A percentile compares a stretch with the other conserved stretches of the same genome.
phyloP scores from a whole-genome alignment of 805 yeast genomes.

The Wickerhamiella domercqiae region DNA sequence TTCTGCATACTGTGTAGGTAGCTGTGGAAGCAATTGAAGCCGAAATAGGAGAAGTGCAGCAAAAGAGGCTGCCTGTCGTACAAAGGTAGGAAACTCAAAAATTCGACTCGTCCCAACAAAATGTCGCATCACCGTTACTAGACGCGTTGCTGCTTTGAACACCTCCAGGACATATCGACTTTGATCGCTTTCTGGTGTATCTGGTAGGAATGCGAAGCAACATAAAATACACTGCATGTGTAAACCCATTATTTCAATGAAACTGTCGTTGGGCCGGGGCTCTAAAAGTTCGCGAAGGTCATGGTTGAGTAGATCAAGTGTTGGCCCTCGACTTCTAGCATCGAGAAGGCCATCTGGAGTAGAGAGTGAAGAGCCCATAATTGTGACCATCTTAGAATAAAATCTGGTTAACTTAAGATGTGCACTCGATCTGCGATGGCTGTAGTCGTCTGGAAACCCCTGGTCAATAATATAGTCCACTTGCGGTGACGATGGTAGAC shows the following conservation, averaged over 20 bases:
- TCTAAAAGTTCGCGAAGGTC: conserved; percentile 60
- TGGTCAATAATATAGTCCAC: conserved; percentile 70
- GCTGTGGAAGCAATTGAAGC: conserved; percentile 61
- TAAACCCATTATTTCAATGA: conserved; percentile 61
- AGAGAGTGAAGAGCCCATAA: conserved; percentile 74
- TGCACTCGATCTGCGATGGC: conserved; percentile 35
- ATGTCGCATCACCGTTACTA: conserved; percentile 62
- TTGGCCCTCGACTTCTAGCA: conserved; percentile 66
- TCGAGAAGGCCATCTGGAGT: conserved; percentile 83
- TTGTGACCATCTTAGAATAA: conserved; percentile 67
- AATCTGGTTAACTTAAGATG: conserved; percentile 61
- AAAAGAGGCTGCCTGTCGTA: conserved; percentile 72
- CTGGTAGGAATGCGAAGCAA: conserved; percentile 71
- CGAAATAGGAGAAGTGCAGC: conserved; percentile 64
- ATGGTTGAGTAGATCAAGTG: conserved; percentile 59
- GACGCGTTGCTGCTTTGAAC: conserved; percentile 63
- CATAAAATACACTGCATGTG: conserved; percentile 72
- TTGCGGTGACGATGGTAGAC: conserved; percentile 73
- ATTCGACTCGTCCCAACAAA: conserved; percentile 52
- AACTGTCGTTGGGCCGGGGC: conserved; percentile 30
- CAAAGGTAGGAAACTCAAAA: conserved; percentile 72
- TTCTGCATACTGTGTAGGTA: conserved; percentile 56
- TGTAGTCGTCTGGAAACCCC: conserved; percentile 52
- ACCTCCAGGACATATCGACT: conserved; percentile 71
- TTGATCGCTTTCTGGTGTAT: conserved; percentile 71